These are phyloP conservation scores for Triticum monococcum DNA, from an alignment of 176 grass and related monocot genomes.

Conservation along the genomic window DNA sequence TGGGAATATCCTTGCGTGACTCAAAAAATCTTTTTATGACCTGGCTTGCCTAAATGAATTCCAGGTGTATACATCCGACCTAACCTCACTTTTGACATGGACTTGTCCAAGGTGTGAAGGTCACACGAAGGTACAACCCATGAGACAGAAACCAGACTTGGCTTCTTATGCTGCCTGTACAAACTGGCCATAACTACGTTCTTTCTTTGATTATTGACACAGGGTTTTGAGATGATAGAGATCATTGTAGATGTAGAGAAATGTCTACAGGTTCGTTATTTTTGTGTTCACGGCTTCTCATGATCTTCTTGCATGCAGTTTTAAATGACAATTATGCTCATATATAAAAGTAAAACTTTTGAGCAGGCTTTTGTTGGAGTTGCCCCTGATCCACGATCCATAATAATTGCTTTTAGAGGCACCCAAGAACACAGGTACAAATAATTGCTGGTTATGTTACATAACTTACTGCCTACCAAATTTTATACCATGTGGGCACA, in stretches of 20 bases:
- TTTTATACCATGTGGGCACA: not conserved
- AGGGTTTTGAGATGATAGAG: conserved; percentile 89
- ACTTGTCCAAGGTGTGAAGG: conserved; percentile 72
- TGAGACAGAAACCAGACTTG: not conserved
- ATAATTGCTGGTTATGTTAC: not conserved
- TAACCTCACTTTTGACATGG: conserved; percentile 77
- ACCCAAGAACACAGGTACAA: conserved; percentile 80
- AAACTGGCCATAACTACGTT: not conserved
- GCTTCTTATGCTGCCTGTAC: not conserved
- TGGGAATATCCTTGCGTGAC: not conserved
- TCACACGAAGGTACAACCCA: conserved; percentile 61
- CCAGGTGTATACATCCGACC: conserved; percentile 88
- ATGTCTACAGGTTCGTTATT: conserved; percentile 72
- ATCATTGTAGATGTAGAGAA: conserved; percentile 87
- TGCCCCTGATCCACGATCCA: conserved; percentile 55
- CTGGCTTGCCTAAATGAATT: conserved; percentile 22
- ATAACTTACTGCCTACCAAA: not conserved
- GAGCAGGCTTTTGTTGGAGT: conserved; percentile 90
- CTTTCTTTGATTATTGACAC: conserved; percentile 12
- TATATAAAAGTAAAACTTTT: conserved; percentile 4
- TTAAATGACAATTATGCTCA: conserved; percentile 3
- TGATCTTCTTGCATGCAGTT: conserved; percentile 12
- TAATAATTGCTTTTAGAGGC: conserved; percentile 93
- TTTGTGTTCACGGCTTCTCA: not conserved
- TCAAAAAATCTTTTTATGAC: not conserved